Conservation (phyloP, 192 early-diverging fungal genomes). For the Kappamyces sp. region DNA sequence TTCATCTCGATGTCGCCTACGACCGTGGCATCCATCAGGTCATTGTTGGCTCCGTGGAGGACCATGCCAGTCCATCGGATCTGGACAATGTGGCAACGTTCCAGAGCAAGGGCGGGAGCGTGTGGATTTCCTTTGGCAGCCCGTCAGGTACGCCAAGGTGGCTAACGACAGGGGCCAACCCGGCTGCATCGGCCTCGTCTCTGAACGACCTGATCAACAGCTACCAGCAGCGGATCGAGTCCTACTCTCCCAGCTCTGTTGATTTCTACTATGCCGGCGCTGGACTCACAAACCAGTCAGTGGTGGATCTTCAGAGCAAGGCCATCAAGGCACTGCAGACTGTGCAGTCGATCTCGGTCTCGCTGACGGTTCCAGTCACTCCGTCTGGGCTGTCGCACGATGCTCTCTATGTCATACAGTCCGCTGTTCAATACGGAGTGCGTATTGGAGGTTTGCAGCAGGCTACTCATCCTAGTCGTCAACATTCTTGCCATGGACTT, state of each 20-base stretch:
- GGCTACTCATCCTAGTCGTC: constrained; percentile 18
- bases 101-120: constrained; percentile 28
- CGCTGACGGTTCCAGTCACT: constrained; percentile 33
- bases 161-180: constrained; percentile 4
- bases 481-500: constrained; percentile 47
- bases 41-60: too few relatives aligned
- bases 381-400: constrained; percentile 23
- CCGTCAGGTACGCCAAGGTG: constrained; percentile 8
- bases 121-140: constrained; percentile 41
- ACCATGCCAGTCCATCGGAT: too few relatives aligned
- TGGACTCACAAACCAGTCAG: constrained; percentile 18
- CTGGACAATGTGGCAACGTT: too few relatives aligned
- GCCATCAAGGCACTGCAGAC: constrained; percentile 31
- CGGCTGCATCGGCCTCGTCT: constrained; percentile 19
- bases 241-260: constrained; percentile 28
- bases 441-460: neutral
- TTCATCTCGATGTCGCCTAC: too few relatives aligned
- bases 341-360: constrained; percentile 23
- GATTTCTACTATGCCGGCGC: constrained; percentile 46
- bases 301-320: constrained; percentile 30
- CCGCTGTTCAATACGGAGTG: constrained; percentile 22
- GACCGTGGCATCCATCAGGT: too few relatives aligned
- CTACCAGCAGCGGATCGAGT: constrained; percentile 34
- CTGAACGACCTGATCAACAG: constrained; percentile 15
- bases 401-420: constrained; percentile 22